Conservation (phyloP, 202 grass and related monocot species). For the Musa balbisiana region DNA sequence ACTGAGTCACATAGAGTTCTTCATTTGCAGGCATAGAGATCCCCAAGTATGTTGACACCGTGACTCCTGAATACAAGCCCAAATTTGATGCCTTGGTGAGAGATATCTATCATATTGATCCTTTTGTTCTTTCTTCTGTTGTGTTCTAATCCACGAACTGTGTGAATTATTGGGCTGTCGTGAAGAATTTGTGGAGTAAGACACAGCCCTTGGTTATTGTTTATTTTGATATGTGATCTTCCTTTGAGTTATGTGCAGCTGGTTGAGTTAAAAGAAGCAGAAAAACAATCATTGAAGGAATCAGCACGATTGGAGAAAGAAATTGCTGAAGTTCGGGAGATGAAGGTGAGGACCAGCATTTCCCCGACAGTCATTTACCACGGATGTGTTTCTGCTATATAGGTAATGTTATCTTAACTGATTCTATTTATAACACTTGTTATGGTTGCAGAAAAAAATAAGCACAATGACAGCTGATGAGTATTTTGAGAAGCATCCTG, state of each 20-base stretch:
- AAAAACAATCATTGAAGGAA: conserved; percentile 46
- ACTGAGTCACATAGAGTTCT: neutral
- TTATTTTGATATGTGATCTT: no score
- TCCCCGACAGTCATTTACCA: neutral
- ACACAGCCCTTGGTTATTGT: no score
- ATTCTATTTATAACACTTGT: neutral
- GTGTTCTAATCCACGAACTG: neutral
- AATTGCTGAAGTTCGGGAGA: conserved; percentile 63
- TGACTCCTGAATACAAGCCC: conserved; percentile 78
- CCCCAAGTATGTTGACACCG: conserved; percentile 75
- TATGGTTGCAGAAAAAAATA: conserved; percentile 61
- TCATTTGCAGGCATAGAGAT: conserved; percentile 70
- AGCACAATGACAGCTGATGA: conserved; percentile 90
- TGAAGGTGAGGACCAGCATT: conserved; percentile 41
- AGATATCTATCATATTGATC: neutral
- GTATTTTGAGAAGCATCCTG: conserved; percentile 86
- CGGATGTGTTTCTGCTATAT: neutral
- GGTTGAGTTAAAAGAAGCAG: conserved; percentile 78
- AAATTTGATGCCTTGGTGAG: conserved; percentile 87
- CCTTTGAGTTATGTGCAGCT: conserved; percentile 25
- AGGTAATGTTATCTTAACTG: neutral
- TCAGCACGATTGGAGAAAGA: conserved; percentile 72
- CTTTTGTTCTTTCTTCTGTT: neutral
- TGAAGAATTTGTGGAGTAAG: neutral
- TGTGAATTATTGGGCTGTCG: no score